These are phyloP conservation scores for Saccharomycopsis sp. DNA, from an alignment of 805 yeast species.

Conservation along the genomic window DNA sequence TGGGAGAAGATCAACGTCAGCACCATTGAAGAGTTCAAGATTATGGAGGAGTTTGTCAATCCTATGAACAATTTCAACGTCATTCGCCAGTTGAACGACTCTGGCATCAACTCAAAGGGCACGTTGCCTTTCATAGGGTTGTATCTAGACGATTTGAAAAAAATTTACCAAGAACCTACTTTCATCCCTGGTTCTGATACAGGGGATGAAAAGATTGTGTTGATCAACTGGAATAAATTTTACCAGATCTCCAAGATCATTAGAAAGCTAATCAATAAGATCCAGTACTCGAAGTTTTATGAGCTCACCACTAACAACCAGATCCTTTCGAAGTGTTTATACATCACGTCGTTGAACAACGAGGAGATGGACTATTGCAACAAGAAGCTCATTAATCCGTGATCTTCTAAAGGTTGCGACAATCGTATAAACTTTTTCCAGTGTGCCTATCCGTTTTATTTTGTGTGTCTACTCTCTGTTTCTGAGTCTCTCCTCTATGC, in stretches of 20 bases:
- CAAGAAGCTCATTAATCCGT: constrained; percentile 10
- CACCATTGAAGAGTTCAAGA: constrained; percentile 60
- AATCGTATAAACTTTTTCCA: no score
- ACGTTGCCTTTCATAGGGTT: constrained; percentile 88
- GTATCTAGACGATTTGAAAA: constrained; percentile 73
- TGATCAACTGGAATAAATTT: constrained; percentile 75
- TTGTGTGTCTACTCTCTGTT: no score
- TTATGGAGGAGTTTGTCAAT: constrained; percentile 63
- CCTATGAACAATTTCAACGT: constrained; percentile 67
- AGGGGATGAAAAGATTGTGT: constrained; percentile 2
- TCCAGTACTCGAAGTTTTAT: constrained; percentile 80
- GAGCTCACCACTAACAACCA: constrained; percentile 49
- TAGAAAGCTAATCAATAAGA: constrained; percentile 67
- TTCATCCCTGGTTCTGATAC: constrained; percentile 25
- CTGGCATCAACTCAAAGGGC: constrained; percentile 58
- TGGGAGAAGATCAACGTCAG: constrained; percentile 72
- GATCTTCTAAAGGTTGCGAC: no score
- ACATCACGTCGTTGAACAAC: constrained; percentile 65
- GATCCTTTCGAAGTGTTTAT: constrained; percentile 74
- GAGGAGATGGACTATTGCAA: constrained; percentile 55
- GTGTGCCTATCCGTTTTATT: no score
- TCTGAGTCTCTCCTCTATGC: no score
- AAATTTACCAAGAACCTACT: constrained; percentile 60
- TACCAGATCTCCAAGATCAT: constrained; percentile 70
- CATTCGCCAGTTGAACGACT: constrained; percentile 57